These are phyloP conservation scores for Fusarium pseudoanthophilum DNA, from an alignment of 2,329 filamentous ascomycete genomes.

Conservation along the genomic window DNA sequence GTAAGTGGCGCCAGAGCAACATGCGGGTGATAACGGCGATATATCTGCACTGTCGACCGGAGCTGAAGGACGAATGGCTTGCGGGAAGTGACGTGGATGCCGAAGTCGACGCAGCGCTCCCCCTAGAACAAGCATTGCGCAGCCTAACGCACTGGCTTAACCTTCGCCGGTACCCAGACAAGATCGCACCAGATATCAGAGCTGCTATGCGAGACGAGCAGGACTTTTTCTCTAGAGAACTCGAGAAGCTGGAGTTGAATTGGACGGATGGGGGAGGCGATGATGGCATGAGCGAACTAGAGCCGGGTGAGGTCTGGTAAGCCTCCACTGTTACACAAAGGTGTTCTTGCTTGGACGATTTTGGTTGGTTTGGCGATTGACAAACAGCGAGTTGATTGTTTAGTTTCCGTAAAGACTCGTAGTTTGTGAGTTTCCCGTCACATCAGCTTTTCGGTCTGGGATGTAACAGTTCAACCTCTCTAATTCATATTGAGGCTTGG, in stretches of 20 bases:
- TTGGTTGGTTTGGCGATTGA: background rate
- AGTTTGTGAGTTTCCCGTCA: background rate
- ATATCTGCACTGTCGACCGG: conserved; percentile 91
- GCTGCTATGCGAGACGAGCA: conserved; percentile 75
- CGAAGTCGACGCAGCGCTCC: conserved; percentile 91
- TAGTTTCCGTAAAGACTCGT: background rate
- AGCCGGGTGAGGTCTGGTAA: conserved; percentile 47
- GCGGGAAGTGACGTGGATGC: conserved; percentile 90
- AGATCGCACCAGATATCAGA: conserved; percentile 71
- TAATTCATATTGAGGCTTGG: background rate
- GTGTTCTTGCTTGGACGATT: background rate
- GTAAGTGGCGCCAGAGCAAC: conserved; percentile 97
- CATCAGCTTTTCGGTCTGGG: background rate
- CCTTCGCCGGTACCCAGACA: conserved; percentile 81
- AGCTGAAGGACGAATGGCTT: conserved; percentile 95
- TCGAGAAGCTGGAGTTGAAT: conserved; percentile 74
- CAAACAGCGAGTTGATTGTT: background rate
- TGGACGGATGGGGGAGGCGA: conserved; percentile 57
- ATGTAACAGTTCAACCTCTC: background rate
- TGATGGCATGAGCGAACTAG: conserved; percentile 49
- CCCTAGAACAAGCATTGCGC: conserved; percentile 88
- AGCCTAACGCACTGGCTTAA: conserved; percentile 97
- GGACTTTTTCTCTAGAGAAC: conserved; percentile 81
- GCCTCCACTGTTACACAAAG: background rate
- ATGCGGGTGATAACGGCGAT: conserved; percentile 99